Conservation (phyloP, 495 filamentous ascomycete species). For the Elaphomyces granulatus region DNA sequence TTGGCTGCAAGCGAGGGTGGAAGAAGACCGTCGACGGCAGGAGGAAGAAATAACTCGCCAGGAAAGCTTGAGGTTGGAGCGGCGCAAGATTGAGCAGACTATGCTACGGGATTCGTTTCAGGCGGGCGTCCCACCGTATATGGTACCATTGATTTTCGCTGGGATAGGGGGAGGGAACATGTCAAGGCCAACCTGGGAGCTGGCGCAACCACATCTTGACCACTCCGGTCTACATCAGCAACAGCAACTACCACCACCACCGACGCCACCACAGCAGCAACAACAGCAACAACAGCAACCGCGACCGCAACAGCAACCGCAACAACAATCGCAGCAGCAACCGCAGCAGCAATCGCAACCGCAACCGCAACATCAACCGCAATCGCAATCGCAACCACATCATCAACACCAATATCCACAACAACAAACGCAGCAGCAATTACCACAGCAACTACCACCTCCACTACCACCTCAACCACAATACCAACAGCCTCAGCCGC, state of each 20-base stretch:
- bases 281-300: conserved; percentile 28
- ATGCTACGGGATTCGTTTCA: conserved; percentile 71
- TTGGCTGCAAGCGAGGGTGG: conserved; percentile 69
- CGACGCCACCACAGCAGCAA: conserved; percentile 27
- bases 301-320: conserved; percentile 10
- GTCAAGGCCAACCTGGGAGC: conserved; percentile 47
- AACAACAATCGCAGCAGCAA: neutral
- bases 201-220: conserved; percentile 52
- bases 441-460: neutral
- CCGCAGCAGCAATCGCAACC: neutral
- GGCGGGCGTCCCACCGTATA: conserved; percentile 68
- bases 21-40: conserved; percentile 72
- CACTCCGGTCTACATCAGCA: conserved; percentile 32
- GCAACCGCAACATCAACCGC: neutral
- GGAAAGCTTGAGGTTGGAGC: conserved; percentile 61
- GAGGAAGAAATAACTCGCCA: conserved; percentile 84
- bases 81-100: conserved; percentile 66
- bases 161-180: conserved; percentile 58
- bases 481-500: neutral
- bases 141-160: conserved; percentile 83
- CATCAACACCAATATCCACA: neutral
- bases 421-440: neutral
- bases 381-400: too few species aligned
- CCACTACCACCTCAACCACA: neutral
- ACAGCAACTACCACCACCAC: conserved; percentile 31